Evolutionary conservation across 257 asterid genomes (phyloP).

Genomic region (Linderniella brevidens): DNA sequence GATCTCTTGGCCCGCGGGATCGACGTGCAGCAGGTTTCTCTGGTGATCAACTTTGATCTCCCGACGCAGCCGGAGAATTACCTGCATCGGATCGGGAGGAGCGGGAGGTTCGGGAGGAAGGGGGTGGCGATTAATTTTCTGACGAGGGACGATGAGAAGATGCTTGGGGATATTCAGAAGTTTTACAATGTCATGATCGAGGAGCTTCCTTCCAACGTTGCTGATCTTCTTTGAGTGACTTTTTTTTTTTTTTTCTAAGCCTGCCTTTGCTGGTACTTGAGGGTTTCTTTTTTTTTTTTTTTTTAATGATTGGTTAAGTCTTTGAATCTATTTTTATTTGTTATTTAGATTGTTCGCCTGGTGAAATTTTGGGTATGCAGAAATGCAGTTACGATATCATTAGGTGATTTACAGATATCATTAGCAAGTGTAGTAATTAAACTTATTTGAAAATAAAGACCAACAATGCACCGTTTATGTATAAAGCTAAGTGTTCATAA

Average conservation of each 20-base stretch:
- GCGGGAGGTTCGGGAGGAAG: slow-evolving; percentile 70
- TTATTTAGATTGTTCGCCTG: too few species aligned
- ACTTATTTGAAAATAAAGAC: too few species aligned
- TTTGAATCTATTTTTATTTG: not conserved
- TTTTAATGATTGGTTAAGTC: not conserved
- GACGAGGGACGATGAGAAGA: slow-evolving; percentile 47
- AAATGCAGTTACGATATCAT: too few species aligned
- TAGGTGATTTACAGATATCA: too few species aligned
- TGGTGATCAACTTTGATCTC: slow-evolving; percentile 59
- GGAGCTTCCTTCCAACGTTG: slow-evolving; percentile 67
- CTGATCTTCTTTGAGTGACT: slow-evolving; percentile 40
- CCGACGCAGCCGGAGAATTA: slow-evolving; percentile 77
- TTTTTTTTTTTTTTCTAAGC: too few species aligned
- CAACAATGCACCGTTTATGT: too few species aligned
- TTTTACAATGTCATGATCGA: slow-evolving; percentile 52
- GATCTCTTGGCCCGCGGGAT: slow-evolving; percentile 34
- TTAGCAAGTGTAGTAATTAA: too few species aligned
- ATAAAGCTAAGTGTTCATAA: too few species aligned
- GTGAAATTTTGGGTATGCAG: too few species aligned
- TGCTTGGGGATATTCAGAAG: slow-evolving; percentile 61
- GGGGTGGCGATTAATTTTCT: slow-evolving; percentile 61
- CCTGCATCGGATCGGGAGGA: slow-evolving; percentile 64
- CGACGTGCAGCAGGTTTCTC: slow-evolving; percentile 54
- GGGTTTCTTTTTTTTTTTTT: not conserved
- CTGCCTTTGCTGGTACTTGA: too few species aligned